phyloP scores from a whole-genome alignment of 2,329 filamentous ascomycete genomes.

The Reticulascus tulasneorum region DNA sequence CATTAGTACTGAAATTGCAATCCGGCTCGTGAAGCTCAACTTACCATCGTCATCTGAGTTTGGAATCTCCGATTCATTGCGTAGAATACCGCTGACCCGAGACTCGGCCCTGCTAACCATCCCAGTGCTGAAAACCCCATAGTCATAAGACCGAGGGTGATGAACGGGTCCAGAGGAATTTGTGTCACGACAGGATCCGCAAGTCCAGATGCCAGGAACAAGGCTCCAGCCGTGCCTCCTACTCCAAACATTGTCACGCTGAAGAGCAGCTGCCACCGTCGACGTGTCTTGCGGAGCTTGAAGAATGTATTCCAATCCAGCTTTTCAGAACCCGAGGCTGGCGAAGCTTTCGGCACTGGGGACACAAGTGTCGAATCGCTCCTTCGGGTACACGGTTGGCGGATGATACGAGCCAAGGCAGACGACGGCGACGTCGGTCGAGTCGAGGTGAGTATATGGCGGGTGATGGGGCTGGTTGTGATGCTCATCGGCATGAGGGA shows the following conservation, averaged over 20 bases:
- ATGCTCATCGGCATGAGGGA: constrained; percentile 13
- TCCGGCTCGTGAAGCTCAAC: constrained; percentile 22
- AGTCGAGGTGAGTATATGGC: constrained; percentile 8
- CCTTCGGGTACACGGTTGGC: constrained; percentile 13
- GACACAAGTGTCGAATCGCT: constrained; percentile 8
- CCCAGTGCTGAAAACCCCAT: constrained; percentile 74
- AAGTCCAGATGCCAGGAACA: constrained; percentile 65
- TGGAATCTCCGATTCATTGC: constrained; percentile 67
- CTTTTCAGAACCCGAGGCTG: constrained; percentile 18
- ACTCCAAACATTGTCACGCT: constrained; percentile 63
- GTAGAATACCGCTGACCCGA: constrained; percentile 79
- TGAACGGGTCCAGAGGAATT: constrained; percentile 81
- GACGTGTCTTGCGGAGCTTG: constrained; percentile 78
- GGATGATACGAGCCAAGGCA: constrained; percentile 17
- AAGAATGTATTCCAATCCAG: constrained; percentile 93
- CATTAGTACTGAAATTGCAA: no score
- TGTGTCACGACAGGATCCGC: constrained; percentile 68
- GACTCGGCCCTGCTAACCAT: constrained; percentile 80
- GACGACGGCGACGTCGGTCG: constrained; percentile 14
- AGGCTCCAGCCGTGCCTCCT: constrained; percentile 58
- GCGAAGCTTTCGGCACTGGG: constrained; percentile 12
- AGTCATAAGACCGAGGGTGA: constrained; percentile 78
- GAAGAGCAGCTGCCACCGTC: constrained; percentile 77
- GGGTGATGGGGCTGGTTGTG: constrained; percentile 8
- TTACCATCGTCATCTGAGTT: constrained; percentile 65